Base-by-base conservation (phyloP, 1,284 basidiomycete genomes). In the Cystobasidium pallidum region DNA sequence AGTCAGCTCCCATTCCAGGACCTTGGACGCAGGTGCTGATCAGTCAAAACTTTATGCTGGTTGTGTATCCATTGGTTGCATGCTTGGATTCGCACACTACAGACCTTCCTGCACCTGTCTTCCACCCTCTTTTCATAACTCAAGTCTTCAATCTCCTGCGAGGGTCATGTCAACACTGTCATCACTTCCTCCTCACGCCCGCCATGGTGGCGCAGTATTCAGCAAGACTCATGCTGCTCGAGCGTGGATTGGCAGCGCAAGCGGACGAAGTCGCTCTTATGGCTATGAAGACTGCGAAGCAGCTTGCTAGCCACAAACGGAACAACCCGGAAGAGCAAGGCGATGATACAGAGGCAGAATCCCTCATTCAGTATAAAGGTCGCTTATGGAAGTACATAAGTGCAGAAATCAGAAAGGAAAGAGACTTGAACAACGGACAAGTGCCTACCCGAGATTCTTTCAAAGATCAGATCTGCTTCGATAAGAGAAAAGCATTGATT, bases 91-190 rank as follows among this genome's bases (percentile, higher is more conserved):
- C n/a, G n/a, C n/a, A n/a, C n/a, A n/a, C n/a, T n/a, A 21, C 59
- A 71, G 94, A 98, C 78, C 87, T 99, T 6, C 93, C 96, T 11
- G 86, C 91, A 24, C 94, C 96, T 30, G 92, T 99, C 15, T 99
- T 91, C 81, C 95, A 99, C 80, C 96, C 96, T 0, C 84, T 99
- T 34, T 99, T 98, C 83, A 94, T 99, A 89, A 86, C 86, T 59
- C 92, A 96, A 79, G 90, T 91, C 84, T 94, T 89, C 81, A 90
- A 91, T 76, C 82, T 99, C 63, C 84, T 99, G 17, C 88, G 94
- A 66, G 89, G 89, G 52, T 89, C 88, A n/a, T 99, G 96, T 83
- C 83, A 96, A 79, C 98, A 91, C 83, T 99, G 96, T 82, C 95
- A 99, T 82, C 87, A 86, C 77, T 97, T 99, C 83, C 93, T 95